Percentiles rank a stretch among this genome's conserved stretches.
Conservation (phyloP, 2,329 filamentous ascomycete species). For the Thelonectria discophora region DNA sequence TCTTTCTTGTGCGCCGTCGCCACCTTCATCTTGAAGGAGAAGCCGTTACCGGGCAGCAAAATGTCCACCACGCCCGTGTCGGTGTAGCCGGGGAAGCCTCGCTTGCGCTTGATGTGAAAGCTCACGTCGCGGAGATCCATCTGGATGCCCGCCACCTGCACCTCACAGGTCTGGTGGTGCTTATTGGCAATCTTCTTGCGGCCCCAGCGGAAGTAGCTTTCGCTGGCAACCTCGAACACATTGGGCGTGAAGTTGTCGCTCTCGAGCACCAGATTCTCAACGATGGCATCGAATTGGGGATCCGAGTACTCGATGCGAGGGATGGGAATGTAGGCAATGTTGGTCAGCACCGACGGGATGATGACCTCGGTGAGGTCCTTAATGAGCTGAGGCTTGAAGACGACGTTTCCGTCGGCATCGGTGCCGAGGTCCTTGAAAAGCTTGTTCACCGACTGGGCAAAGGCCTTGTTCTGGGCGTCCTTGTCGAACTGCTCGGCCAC, state of each 20-base stretch:
- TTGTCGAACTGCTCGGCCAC: conserved; percentile 87
- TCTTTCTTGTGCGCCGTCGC: conserved; percentile 82
- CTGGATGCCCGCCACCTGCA: conserved; percentile 89
- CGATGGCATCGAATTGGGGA: conserved; percentile 81
- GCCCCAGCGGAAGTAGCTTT: conserved; percentile 95
- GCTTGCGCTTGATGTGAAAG: conserved; percentile 95
- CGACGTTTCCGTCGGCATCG: conserved; percentile 82
- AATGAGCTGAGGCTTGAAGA: conserved; percentile 91
- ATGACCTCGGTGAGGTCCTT: conserved; percentile 91
- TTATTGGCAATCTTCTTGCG: conserved; percentile 86
- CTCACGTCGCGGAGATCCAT: conserved; percentile 91
- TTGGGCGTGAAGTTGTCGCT: conserved; percentile 98
- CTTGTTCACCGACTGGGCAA: conserved; percentile 79
- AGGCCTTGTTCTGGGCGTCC: conserved; percentile 85
- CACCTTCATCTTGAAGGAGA: conserved; percentile 91
- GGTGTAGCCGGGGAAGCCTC: conserved; percentile 87
- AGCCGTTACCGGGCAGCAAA: conserved; percentile 83
- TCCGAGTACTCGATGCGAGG: conserved; percentile 95
- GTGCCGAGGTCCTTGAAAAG: conserved; percentile 89
- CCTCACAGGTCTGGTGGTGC: conserved; percentile 82
- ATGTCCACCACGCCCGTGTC: conserved; percentile 92
- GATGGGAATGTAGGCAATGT: conserved; percentile 87
- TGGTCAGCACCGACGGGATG: conserved; percentile 82
- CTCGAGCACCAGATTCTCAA: conserved; percentile 95
- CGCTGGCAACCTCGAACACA: conserved; percentile 83